phyloP scores from a whole-genome alignment of 106 monocot genomes.

The Acanthochlamys bracteata region DNA sequence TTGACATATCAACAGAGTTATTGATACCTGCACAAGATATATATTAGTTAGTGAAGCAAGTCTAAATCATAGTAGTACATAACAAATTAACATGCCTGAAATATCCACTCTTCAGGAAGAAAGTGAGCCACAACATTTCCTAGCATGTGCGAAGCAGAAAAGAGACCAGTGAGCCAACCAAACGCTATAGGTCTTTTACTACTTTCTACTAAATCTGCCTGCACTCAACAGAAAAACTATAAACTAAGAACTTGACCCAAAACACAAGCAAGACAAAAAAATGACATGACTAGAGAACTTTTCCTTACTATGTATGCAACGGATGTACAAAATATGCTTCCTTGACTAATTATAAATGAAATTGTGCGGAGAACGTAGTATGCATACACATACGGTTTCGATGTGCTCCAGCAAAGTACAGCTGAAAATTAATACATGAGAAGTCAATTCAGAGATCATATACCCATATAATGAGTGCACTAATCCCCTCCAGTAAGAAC shows the following conservation, averaged over 20 bases:
- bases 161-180: constrained; percentile 65
- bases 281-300: background rate
- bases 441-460: too few relatives aligned
- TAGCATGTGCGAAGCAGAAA: constrained; percentile 60
- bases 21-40: constrained; percentile 40
- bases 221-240: background rate
- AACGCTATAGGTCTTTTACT: constrained; percentile 56
- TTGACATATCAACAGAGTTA: constrained; percentile 35
- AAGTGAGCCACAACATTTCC: constrained; percentile 60
- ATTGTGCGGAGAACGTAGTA: constrained; percentile 62
- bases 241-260: background rate
- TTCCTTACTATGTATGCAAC: constrained; percentile 53
- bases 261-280: too few relatives aligned
- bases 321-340: constrained; percentile 67
- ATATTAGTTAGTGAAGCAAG: background rate
- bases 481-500: too few relatives aligned
- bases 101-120: constrained; percentile 59
- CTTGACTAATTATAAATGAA: constrained; percentile 67
- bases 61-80: background rate
- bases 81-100: constrained; percentile 34
- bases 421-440: constrained; percentile 27
- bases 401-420: constrained; percentile 49
- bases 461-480: too few relatives aligned
- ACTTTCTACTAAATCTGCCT: constrained; percentile 71
- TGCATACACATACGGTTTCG: constrained; percentile 38